A percentile compares a stretch with the other conserved stretches of the same genome.
Evolutionary conservation across 176 grass and related monocot species (phyloP).

Genomic region (Eleusine coracana): DNA sequence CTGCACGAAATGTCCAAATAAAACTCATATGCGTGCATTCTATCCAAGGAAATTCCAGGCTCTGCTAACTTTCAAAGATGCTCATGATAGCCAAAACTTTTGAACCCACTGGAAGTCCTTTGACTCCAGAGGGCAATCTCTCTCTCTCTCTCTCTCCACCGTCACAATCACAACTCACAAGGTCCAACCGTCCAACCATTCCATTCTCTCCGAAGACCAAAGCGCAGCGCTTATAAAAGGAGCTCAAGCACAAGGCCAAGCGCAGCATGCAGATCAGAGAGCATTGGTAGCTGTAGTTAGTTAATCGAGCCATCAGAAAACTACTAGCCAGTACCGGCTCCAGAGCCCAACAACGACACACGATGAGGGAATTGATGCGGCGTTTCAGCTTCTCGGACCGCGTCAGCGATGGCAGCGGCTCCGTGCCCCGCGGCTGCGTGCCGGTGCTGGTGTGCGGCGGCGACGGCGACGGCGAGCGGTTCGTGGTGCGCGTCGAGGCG

Average conservation of each 20-base stretch:
- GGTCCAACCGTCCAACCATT: background rate
- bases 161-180: too few species aligned
- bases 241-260: background rate
- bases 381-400: conserved; percentile 54
- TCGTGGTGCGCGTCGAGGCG: conserved; percentile 62
- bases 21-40: background rate
- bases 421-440: conserved; percentile 63
- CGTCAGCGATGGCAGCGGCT: conserved; percentile 22
- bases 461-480: conserved; percentile 49
- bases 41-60: background rate
- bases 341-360: too few species aligned
- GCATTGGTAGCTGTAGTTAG: background rate
- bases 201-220: background rate
- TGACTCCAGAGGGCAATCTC: background rate
- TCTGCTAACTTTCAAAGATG: conserved; percentile 41
- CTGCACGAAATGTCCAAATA: background rate
- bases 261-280: background rate
- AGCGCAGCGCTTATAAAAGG: background rate
- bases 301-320: background rate
- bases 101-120: conserved; percentile 13
- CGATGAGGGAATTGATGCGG: conserved; percentile 51
- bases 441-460: conserved; percentile 62
- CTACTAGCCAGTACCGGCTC: background rate
- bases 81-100: conserved; percentile 39
- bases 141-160: background rate